Conservation (phyloP, 371 early-diverging fungal species). For the Pancytospora philotis region DNA sequence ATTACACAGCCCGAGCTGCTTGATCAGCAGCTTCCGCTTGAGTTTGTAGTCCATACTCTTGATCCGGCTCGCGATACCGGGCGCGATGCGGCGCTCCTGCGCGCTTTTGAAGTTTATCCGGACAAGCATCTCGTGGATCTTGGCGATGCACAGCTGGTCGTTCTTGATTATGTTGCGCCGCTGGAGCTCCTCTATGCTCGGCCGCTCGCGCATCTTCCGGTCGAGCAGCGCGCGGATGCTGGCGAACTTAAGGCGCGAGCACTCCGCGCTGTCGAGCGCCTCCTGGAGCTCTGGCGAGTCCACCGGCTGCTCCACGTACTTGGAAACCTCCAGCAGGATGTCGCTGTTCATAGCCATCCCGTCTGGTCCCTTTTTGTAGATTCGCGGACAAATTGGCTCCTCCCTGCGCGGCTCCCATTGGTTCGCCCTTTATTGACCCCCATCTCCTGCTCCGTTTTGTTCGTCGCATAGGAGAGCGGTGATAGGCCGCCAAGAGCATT, state of each 20-base stretch:
- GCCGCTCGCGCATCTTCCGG: background rate
- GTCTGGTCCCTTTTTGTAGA: background rate
- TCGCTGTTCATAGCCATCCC: background rate
- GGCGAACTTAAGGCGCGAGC: too few relatives aligned
- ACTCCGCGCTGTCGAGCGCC: background rate
- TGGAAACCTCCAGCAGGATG: conserved; percentile 2
- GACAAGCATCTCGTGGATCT: background rate
- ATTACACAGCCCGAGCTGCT: background rate
- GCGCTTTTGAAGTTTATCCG: background rate
- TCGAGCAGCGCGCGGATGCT: background rate
- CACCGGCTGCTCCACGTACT: background rate
- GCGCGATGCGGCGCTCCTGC: background rate
- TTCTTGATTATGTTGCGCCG: background rate
- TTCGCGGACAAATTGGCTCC: too few relatives aligned
- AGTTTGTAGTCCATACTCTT: background rate
- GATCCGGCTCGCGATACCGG: background rate
- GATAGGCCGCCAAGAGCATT: too few relatives aligned
- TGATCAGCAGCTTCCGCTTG: background rate
- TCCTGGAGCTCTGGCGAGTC: background rate
- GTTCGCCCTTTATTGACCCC: too few relatives aligned
- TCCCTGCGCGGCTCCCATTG: too few relatives aligned
- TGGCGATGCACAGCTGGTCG: background rate
- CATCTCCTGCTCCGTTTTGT: too few relatives aligned
- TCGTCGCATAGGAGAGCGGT: too few relatives aligned
- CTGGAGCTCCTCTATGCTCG: background rate